Evolutionary conservation across 2,329 filamentous ascomycete species (phyloP), one percentile per base, ranked within the genome.

Genomic region (Aspergillus pseudoglaucus): DNA sequence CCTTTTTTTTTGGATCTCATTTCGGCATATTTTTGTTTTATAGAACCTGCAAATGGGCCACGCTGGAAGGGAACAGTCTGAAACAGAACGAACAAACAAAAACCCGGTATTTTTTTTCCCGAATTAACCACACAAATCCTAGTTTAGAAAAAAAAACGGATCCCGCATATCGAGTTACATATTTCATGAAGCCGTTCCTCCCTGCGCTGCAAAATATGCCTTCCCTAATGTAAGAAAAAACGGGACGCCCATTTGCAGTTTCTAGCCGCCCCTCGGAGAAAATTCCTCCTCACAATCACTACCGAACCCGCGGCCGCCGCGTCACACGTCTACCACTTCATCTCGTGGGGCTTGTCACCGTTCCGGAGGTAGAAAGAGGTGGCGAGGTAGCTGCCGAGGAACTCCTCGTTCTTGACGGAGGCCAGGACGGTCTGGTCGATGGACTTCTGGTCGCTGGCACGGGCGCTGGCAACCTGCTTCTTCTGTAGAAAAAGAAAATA

Each of bases 321-420:
- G 56, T 57, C 53, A 53, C 60, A 42, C 60, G 65, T 83, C 78
- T 96, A 98, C 84, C 91, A 98, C 79, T 88, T 88, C 93, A 98
- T 97, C 85, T 95, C 88, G 81, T 98, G 93, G 78, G 93, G 93
- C 86, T 91, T 90, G 83, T 98, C 91, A 71, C 93, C 93, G 82
- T 90, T 96, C 80, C 91, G 88, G 77, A 98, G 85, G 84, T 88
- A 94, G 88, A 98, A 98, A 73, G 86, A 89, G 76, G 86, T 88
- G 72, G 82, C 82, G 67, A 98, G 88, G 84, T 98, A 98, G 79
- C 85, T 88, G 73, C 84, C 77, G 67, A 98, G 87, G 77, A 91
- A 80, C 65, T 90, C 87, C 76, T 95, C 90, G 85, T 97, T 96
- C 88, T 97, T 97, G 82, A 98, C 93, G 77, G 79, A 87, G 76